A percentile compares a stretch with the other conserved stretches of the same genome.
Conservation (phyloP, 345 rosid genomes). For the Brassica incana region DNA sequence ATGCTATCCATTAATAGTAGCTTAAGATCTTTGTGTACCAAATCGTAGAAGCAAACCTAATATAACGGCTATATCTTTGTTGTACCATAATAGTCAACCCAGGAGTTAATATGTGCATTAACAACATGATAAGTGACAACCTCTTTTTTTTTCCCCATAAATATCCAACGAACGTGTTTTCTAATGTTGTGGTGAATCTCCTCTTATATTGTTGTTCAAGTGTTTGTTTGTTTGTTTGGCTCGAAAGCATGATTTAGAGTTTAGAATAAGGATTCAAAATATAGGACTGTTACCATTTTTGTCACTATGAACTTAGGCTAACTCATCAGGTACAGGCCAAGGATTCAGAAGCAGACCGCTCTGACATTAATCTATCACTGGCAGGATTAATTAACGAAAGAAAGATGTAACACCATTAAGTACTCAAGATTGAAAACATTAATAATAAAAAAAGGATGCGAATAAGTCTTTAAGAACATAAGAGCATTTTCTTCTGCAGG, state of each 20-base stretch:
- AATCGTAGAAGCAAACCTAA: not conserved
- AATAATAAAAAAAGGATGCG: no score
- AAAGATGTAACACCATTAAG: no score
- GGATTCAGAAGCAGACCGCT: not conserved
- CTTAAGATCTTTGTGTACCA: not conserved
- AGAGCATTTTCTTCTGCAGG: no score
- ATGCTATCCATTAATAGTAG: conserved; percentile 23
- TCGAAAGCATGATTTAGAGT: not conserved
- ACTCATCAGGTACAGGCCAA: not conserved
- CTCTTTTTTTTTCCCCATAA: not conserved
- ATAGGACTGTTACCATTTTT: not conserved
- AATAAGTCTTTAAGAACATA: no score
- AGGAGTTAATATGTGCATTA: conserved; percentile 11
- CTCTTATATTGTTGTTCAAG: not conserved
- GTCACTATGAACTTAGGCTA: not conserved
- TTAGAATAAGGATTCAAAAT: not conserved
- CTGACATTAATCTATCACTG: not conserved
- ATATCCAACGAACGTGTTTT: not conserved
- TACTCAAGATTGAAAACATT: no score
- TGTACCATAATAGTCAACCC: conserved; percentile 3
- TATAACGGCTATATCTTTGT: conserved; percentile 24
- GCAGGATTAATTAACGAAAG: no score
- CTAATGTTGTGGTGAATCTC: not conserved
- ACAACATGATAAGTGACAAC: not conserved
- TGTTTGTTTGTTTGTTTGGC: not conserved